phyloP scores from a whole-genome alignment of 495 filamentous ascomycete species.

The Penicillium mononematosum region DNA sequence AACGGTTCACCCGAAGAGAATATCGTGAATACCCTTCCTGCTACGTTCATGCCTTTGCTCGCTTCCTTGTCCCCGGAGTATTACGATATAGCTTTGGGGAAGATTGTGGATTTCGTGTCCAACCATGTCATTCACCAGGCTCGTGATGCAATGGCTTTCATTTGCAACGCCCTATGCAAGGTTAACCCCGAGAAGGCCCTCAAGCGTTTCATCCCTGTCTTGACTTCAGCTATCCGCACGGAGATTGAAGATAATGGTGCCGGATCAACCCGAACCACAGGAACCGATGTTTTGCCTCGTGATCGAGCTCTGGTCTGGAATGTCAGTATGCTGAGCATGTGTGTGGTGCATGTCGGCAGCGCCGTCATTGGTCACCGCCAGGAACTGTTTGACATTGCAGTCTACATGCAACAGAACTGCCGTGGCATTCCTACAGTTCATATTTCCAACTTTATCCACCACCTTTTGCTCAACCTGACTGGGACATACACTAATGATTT shows the following conservation, averaged over 20 bases:
- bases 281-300: slow-evolving; percentile 87
- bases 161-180: slow-evolving; percentile 93
- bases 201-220: slow-evolving; percentile 82
- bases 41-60: slow-evolving; percentile 86
- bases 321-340: slow-evolving; percentile 97
- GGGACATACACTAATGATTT: slow-evolving; percentile 90
- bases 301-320: slow-evolving; percentile 95
- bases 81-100: slow-evolving; percentile 86
- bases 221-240: slow-evolving; percentile 86
- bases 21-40: slow-evolving; percentile 92
- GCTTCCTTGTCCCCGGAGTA: slow-evolving; percentile 89
- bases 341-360: slow-evolving; percentile 90
- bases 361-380: slow-evolving; percentile 83
- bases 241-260: slow-evolving; percentile 98
- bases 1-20: slow-evolving; percentile 94
- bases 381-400: slow-evolving; percentile 85
- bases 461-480: slow-evolving; percentile 95
- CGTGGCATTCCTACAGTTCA: slow-evolving; percentile 91
- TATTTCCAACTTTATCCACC: slow-evolving; percentile 96
- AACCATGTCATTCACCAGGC: slow-evolving; percentile 97
- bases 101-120: slow-evolving; percentile 88
- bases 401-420: slow-evolving; percentile 94
- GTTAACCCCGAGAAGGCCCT: slow-evolving; percentile 89
- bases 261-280: slow-evolving; percentile 88
- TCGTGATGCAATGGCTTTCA: slow-evolving; percentile 97